Conservation (phyloP, 208 protist genomes). For the Wallacemonas collosoma region DNA sequence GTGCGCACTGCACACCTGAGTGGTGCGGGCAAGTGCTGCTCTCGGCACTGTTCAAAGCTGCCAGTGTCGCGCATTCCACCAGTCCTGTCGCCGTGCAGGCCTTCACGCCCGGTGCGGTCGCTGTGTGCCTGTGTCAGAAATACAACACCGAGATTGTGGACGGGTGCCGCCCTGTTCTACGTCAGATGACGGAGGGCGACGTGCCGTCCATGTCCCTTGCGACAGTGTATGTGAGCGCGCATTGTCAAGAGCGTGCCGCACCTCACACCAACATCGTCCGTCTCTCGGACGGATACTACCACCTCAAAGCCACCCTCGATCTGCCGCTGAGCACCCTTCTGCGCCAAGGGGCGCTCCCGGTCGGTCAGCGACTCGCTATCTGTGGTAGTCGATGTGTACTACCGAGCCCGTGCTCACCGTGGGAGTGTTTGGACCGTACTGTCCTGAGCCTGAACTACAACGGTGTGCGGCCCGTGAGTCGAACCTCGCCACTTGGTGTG, state of each 20-base stretch:
- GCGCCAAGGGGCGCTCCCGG: slow-evolving; percentile 52
- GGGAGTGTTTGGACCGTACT: slow-evolving; percentile 51
- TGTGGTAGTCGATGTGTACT: slow-evolving; percentile 66
- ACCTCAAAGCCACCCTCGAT: slow-evolving; percentile 64
- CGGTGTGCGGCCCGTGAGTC: slow-evolving; percentile 58
- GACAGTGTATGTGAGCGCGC: slow-evolving; percentile 49
- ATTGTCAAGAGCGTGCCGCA: slow-evolving; percentile 43
- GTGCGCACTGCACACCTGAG: slow-evolving; percentile 34
- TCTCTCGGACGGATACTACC: slow-evolving; percentile 78
- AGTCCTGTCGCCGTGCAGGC: slow-evolving; percentile 22
- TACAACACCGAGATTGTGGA: slow-evolving; percentile 86
- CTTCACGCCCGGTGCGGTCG: slow-evolving; percentile 23
- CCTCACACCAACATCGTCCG: slow-evolving; percentile 64
- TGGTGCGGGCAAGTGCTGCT: slow-evolving; percentile 63
- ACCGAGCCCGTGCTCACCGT: slow-evolving; percentile 42
- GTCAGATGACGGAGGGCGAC: slow-evolving; percentile 72
- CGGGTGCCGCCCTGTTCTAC: slow-evolving; percentile 59
- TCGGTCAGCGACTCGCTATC: slow-evolving; percentile 60
- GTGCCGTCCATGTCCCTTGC: slow-evolving; percentile 57
- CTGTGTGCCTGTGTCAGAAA: slow-evolving; percentile 57
- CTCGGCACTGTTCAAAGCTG: slow-evolving; percentile 42
- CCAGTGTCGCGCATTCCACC: slow-evolving; percentile 12
- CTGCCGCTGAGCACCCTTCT: slow-evolving; percentile 71
- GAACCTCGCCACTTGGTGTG: slow-evolving; percentile 52
- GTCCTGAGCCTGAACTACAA: slow-evolving; percentile 80